Conservation (phyloP, 345 rosid genomes). For the Dipteronia sinensis region DNA sequence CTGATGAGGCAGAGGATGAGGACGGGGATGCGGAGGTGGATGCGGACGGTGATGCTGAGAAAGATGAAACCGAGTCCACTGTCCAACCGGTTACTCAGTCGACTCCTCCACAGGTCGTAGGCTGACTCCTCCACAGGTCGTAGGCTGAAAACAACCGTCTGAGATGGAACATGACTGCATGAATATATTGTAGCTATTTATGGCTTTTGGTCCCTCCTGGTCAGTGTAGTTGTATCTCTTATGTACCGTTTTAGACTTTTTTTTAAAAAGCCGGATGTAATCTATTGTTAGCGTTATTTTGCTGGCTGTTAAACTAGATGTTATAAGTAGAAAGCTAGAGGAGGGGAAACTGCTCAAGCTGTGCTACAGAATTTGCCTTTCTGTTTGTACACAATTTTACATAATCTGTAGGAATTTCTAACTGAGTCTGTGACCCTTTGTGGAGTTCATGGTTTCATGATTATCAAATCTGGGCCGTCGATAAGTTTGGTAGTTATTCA, state of each 20-base stretch:
- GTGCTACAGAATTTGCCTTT: slow-evolving; percentile 18
- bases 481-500: not conserved
- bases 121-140: slow-evolving; percentile 45
- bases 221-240: slow-evolving; percentile 12
- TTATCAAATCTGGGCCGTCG: not conserved
- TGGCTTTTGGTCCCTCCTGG: not conserved
- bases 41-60: slow-evolving; percentile 30
- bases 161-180: slow-evolving; percentile 17
- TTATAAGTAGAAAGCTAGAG: slow-evolving; percentile 23
- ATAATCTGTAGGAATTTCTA: slow-evolving; percentile 23
- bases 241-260: slow-evolving; percentile 24
- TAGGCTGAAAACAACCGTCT: slow-evolving; percentile 32
- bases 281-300: slow-evolving; percentile 20
- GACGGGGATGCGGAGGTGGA: slow-evolving; percentile 46
- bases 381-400: slow-evolving; percentile 26
- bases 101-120: slow-evolving; percentile 41
- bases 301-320: slow-evolving; percentile 23
- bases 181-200: slow-evolving; percentile 19
- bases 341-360: slow-evolving; percentile 20
- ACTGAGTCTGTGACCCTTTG: slow-evolving; percentile 23
- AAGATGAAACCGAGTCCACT: slow-evolving; percentile 39
- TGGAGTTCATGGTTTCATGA: slow-evolving; percentile 6
- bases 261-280: slow-evolving; percentile 31
- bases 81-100: slow-evolving; percentile 32
- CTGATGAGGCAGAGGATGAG: slow-evolving; percentile 71